A percentile compares a stretch with the other conserved stretches of the same genome.
phyloP scores from a whole-genome alignment of 306 rosid genomes.

The Pyrus communis region DNA sequence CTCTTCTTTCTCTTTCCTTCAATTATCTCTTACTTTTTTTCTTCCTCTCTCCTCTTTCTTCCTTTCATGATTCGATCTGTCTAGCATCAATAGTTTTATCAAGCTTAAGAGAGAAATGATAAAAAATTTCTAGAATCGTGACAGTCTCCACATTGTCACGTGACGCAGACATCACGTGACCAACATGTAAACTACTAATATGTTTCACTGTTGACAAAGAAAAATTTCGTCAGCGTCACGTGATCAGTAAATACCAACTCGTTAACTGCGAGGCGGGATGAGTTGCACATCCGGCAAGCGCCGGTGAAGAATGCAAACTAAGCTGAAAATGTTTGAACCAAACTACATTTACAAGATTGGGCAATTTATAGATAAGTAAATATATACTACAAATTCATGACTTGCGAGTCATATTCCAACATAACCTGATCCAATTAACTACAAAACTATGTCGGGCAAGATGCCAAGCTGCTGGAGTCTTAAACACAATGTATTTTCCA shows the following conservation, averaged over 20 bases:
- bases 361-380: background rate
- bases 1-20: too few relatives aligned
- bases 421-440: constrained; percentile 5
- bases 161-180: too few relatives aligned
- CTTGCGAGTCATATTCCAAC: background rate
- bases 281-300: background rate
- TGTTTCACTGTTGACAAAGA: background rate
- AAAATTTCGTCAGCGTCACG: too few relatives aligned
- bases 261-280: background rate
- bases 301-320: background rate
- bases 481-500: constrained; percentile 6
- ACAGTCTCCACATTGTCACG: too few relatives aligned
- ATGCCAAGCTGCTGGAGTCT: constrained; percentile 16
- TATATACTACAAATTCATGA: background rate
- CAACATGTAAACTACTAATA: too few relatives aligned
- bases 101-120: too few relatives aligned
- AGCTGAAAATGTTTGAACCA: background rate
- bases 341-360: background rate
- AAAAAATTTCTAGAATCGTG: too few relatives aligned
- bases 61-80: too few relatives aligned
- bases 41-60: too few relatives aligned
- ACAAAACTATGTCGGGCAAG: constrained; percentile 15
- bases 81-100: too few relatives aligned
- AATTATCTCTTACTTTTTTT: too few relatives aligned
- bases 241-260: background rate